A percentile compares a stretch with the other conserved stretches of the same genome.
These are phyloP conservation scores for Ochetophila trinervis DNA, from an alignment of 306 rosid species.

Conservation along the genomic window DNA sequence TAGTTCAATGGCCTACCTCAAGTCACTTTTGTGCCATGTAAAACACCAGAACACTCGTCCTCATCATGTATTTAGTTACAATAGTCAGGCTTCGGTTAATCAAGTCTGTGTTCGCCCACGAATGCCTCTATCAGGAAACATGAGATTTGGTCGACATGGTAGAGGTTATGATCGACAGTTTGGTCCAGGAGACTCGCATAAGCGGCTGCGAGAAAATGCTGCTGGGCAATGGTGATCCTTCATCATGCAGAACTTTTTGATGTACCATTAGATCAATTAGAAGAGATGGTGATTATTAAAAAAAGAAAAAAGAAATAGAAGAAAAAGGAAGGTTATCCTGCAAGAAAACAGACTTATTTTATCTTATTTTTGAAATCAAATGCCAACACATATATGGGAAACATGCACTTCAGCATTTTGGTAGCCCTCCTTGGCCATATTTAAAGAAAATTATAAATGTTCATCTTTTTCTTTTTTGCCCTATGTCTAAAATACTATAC, in stretches of 20 bases:
- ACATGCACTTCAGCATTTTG: not conserved
- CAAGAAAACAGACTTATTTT: too few relatives aligned
- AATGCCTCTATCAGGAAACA: conserved; percentile 9
- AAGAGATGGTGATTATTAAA: not conserved
- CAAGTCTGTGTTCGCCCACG: not conserved
- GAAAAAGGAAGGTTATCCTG: too few relatives aligned
- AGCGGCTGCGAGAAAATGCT: conserved; percentile 21
- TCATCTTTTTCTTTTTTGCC: too few relatives aligned
- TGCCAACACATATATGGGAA: conserved; percentile 6
- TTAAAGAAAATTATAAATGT: too few relatives aligned
- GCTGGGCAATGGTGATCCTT: not conserved
- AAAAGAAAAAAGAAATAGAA: not conserved
- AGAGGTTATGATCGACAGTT: not conserved
- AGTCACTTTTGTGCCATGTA: conserved; percentile 16
- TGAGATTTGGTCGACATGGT: conserved; percentile 15
- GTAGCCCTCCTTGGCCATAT: too few relatives aligned
- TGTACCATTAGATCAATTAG: not conserved
- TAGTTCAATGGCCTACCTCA: conserved; percentile 26
- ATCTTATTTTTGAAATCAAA: not conserved
- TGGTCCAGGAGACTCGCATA: conserved; percentile 24
- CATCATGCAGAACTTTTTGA: not conserved
- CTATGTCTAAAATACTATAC: too few relatives aligned
- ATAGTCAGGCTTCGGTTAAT: not conserved
- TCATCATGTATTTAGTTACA: not conserved
- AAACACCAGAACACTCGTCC: conserved; percentile 1